Evolutionary conservation across 768 basidiomycete species (phyloP), one percentile per base, ranked within the genome.

Genomic region (Xerocomus brunneocitrinus): DNA sequence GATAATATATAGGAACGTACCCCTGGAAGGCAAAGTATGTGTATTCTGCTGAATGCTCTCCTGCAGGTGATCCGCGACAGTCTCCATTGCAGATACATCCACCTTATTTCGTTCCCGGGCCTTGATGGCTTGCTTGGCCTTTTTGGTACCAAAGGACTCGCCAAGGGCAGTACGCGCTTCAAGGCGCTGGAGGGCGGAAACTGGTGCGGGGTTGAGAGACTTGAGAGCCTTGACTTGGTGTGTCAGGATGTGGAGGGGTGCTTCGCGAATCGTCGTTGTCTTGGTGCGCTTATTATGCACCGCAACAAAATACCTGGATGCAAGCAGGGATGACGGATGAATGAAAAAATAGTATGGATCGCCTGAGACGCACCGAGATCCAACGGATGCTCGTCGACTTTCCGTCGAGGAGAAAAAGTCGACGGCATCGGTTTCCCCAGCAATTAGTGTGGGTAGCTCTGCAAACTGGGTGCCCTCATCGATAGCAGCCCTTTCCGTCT

Each of bases 81-180:
- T 82, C 67, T 89, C 81, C 89, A 97, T 95, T 3, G 92, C 91
- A 53, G 78, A 75, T 19, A 89, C 83, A 72, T 97, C 93, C 35
- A 99, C 85, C 67, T 84, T 85, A 72, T 95, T 95, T 58, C 95
- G 81, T 70, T 95, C 93, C 49, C 80, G 81, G 4, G 92, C 88
- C 49, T 81, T 81, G 64, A 98, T 94, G 28, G 83, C 84, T 9
- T 83, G 81, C 68, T 91, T 88, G 42, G 93, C 91, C 67, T 97
- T 98, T 73, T 93, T 91, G 25, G 94, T 95, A 22, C 95, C 95
- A 58, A 99, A 99, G 1, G 89, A 82, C 67, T 93, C 87, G 31
- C 95, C 94, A 2, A 99, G 80, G n/a, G 81, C 76, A 50, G 81
- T 89, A 39, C 85, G 79, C 14, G 85, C 86, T 47, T 84, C 78